Conservation (phyloP, 202 grass and related monocot genomes). For the Eragrostis tef region DNA sequence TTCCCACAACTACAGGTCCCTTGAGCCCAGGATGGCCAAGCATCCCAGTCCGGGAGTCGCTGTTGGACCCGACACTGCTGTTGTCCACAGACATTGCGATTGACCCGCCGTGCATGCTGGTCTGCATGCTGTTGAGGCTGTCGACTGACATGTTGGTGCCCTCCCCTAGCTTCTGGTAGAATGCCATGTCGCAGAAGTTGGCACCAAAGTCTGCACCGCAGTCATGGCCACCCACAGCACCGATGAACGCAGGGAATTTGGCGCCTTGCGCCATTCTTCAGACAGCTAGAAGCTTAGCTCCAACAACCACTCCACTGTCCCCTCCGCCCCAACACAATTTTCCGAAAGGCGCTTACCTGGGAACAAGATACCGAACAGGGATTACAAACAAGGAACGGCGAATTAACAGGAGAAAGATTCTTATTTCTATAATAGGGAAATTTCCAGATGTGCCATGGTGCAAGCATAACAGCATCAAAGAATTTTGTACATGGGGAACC, state of each 20-base stretch:
- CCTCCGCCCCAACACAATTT: slow-evolving; percentile 10
- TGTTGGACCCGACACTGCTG: slow-evolving; percentile 70
- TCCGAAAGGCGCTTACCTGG: slow-evolving; percentile 37
- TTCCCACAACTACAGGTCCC: slow-evolving; percentile 53
- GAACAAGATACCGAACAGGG: background rate
- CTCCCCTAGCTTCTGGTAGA: slow-evolving; percentile 87
- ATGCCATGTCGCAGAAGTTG: slow-evolving; percentile 69
- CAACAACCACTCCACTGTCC: slow-evolving; percentile 7
- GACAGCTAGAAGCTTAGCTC: background rate
- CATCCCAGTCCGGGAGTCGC: slow-evolving; percentile 61
- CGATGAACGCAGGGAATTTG: slow-evolving; percentile 63
- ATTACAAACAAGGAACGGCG: slow-evolving; percentile 1
- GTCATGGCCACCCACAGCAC: slow-evolving; percentile 48
- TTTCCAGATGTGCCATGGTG: background rate
- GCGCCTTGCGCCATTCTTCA: slow-evolving; percentile 55
- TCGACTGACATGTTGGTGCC: slow-evolving; percentile 85
- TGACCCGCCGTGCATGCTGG: slow-evolving; percentile 70
- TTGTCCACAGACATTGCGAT: slow-evolving; percentile 75
- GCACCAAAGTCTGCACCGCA: slow-evolving; percentile 39
- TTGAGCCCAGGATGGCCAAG: slow-evolving; percentile 77
- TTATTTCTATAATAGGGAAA: background rate
- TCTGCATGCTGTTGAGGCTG: slow-evolving; percentile 78
- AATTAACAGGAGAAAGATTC: background rate
- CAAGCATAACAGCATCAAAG: background rate
- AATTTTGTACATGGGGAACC: background rate